Evolutionary conservation across 1,139 yeast genomes (phyloP), one percentile per base, ranked within the genome.

Genomic region (Kodamaea arcana): DNA sequence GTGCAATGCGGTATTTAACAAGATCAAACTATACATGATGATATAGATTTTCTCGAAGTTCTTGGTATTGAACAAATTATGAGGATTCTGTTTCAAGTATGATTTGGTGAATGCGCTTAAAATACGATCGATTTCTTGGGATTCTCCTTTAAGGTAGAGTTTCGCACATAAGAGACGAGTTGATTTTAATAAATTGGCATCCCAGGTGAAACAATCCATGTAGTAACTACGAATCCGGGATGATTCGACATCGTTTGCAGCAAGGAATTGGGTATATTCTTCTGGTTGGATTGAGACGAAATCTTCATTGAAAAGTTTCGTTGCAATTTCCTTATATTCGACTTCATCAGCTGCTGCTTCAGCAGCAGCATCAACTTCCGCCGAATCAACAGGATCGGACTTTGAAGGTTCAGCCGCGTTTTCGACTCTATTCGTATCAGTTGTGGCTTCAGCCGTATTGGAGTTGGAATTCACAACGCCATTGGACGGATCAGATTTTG

Each of bases 111-210:
- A 81, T 2, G 83, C 68, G 29, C 83, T 81, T 39, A 87, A 61
- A 15, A 86, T 72, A 31, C 86, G 69, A 57, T 86, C 95, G 40
- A 87, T 75, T 49, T 83, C 86, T 48, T 84, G 94, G 1, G 94
- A 79, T 55, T 87, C 96, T 2, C 94, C 95, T 48, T 79, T 80
- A 49, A 87, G 68, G 54, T 82, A 83, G 18, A 87, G 54, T 44
- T 70, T 75, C 20, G 75, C 69, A 45, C 94, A 85, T 29, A 87
- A 61, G 34, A 59, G 58, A 27, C 92, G 62, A 13, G 87, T 66
- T 1, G 88, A 66, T 4, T 59, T 61, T 40, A 84, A 57, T 30
- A 81, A 54, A 40, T 72, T 72, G 6, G 64, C 46, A 40, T 69
- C 63, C 80, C 80, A 75, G 30, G 56, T 46, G 51, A 74, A 75